Percentiles rank a stretch among this genome's conserved stretches.
Evolutionary conservation across 371 early-diverging fungal genomes (phyloP).

Genomic region (Mucor lusitanicus): DNA sequence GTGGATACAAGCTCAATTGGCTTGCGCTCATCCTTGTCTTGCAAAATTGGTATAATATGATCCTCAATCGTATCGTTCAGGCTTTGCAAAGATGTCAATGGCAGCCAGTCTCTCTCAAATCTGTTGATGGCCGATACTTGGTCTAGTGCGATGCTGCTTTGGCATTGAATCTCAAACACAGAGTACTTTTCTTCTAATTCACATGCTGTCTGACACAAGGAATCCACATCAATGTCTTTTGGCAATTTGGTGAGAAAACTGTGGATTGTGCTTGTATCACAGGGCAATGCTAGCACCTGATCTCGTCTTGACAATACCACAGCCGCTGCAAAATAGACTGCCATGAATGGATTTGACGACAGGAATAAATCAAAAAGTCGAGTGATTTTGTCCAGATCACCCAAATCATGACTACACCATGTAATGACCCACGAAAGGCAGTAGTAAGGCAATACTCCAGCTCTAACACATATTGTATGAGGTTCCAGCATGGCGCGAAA

Average conservation of each 20-base stretch:
- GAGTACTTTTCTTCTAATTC: conserved; percentile 44
- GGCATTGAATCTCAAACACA: conserved; percentile 43
- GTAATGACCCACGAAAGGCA: conserved; percentile 84
- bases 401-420: conserved; percentile 84
- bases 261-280: conserved; percentile 59
- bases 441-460: conserved; percentile 77
- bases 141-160: conserved; percentile 42
- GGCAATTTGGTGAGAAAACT: conserved; percentile 61
- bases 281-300: conserved; percentile 45
- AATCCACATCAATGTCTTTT: conserved; percentile 43
- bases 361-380: conserved; percentile 81
- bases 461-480: conserved; percentile 22
- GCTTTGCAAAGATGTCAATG: background rate
- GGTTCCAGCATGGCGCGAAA: background rate
- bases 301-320: conserved; percentile 55
- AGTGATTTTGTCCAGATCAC: conserved; percentile 53
- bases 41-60: conserved; percentile 9
- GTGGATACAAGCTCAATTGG: conserved; percentile 9
- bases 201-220: conserved; percentile 38
- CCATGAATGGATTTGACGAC: conserved; percentile 71
- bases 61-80: background rate
- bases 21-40: conserved; percentile 20
- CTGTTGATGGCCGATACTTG: conserved; percentile 34
- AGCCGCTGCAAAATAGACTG: conserved; percentile 73
- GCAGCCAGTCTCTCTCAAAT: conserved; percentile 22